phyloP scores from a whole-genome alignment of 2,329 filamentous ascomycete genomes.

The Diaporthe velutina region DNA sequence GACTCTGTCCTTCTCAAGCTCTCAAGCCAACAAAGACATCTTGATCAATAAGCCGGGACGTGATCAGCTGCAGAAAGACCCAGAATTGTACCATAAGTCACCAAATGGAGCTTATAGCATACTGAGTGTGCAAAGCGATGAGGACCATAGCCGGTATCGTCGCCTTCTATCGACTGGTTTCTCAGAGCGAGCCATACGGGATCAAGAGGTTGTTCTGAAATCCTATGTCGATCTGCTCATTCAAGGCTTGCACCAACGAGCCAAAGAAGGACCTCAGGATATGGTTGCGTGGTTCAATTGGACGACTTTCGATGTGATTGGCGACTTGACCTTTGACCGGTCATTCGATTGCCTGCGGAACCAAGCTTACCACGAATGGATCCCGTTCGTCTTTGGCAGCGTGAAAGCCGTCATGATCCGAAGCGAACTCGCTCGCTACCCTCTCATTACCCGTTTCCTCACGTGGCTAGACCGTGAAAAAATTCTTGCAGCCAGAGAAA shows the following conservation, averaged over 20 bases:
- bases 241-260: constrained; percentile 44
- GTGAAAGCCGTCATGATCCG: not conserved
- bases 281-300: constrained; percentile 42
- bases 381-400: constrained; percentile 40
- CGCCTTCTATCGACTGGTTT: constrained; percentile 28
- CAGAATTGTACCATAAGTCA: constrained; percentile 32
- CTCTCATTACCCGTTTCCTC: not conserved
- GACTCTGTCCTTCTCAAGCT: constrained; percentile 49
- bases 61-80: constrained; percentile 17
- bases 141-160: constrained; percentile 24
- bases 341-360: constrained; percentile 55
- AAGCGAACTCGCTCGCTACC: constrained; percentile 8
- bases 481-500: constrained; percentile 42
- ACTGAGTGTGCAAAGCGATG: constrained; percentile 16
- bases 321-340: constrained; percentile 61
- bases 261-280: constrained; percentile 30
- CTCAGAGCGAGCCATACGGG: constrained; percentile 24
- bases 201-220: constrained; percentile 24
- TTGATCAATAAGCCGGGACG: constrained; percentile 29
- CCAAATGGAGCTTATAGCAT: constrained; percentile 27
- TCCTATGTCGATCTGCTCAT: constrained; percentile 40
- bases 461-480: not conserved
- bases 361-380: constrained; percentile 48
- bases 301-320: constrained; percentile 57
- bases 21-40: constrained; percentile 49